Base-by-base conservation (phyloP, 164 flowering plant genomes). In the Nymphaea thermarum region DNA sequence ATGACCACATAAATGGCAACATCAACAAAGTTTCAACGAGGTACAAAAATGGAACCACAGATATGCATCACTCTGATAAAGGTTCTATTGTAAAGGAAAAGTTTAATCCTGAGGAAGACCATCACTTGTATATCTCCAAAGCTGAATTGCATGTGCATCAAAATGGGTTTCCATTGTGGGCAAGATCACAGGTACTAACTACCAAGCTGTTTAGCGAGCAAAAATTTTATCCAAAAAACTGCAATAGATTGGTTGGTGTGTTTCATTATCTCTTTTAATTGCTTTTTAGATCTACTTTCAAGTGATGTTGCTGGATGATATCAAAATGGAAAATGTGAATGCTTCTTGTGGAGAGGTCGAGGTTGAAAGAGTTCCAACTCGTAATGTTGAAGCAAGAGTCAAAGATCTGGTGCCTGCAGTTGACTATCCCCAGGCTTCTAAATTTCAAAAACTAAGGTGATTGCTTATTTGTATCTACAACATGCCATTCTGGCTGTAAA, bases 101-200 rank as follows among this genome's bases (percentile, higher is more conserved):
- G 70, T 67, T 64, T 15, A 73, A 62, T 68, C 63, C 68, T 67
- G 91, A 82, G 73, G 90, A 84, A 62, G 80, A 75, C 41, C 76
- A 81, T 65, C 87, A 85, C 70, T 66, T 84, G 74, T 85, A 82
- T 73, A 84, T 90, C 53, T 84, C 96, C 17, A 86, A 86, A 73
- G 90, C 87, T 67, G 96, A 90, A 77, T 62, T 88, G 70, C 89
- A 83, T 67, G 84, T 82, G 87, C 90, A 86, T 80, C 77, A 77
- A 71, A 66, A 82, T 66, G 74, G 44, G 14, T 47, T 65, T n/a
- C 92, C 88, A 44, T 65, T 87, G 55, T 90, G 96, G 96, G 80
- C 82, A 44, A 88, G 79, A 72, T 69, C 86, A 42, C 77, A 83
- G 94, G 96, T 90, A 86, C 70, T 41, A 70, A 44, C 6, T 6